Percentiles rank a stretch among this genome's conserved stretches.
Evolutionary conservation across 768 basidiomycete genomes (phyloP).

Genomic region (Xerocomellus amylosporus): DNA sequence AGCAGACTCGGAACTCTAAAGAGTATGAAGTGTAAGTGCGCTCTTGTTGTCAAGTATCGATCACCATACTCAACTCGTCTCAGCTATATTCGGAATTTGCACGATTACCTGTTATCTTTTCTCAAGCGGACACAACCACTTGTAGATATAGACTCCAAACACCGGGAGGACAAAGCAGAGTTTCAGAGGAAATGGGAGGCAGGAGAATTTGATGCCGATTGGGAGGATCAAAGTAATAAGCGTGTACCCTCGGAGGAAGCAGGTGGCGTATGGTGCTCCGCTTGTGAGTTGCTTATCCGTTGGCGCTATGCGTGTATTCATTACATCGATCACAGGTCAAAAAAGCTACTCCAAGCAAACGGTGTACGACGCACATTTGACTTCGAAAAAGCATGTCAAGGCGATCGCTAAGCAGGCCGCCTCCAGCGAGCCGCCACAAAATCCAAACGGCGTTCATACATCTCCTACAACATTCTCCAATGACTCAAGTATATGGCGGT

Average conservation of each 20-base stretch:
- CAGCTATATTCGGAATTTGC: constrained; percentile 82
- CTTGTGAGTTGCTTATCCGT: constrained; percentile 59
- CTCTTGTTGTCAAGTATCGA: constrained; percentile 1
- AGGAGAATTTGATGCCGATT: constrained; percentile 63
- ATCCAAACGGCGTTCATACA: constrained; percentile 33
- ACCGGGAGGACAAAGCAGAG: constrained; percentile 59
- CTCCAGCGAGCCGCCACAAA: constrained; percentile 34
- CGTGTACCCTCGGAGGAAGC: constrained; percentile 40
- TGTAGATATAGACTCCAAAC: constrained; percentile 66
- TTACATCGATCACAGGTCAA: constrained; percentile 58
- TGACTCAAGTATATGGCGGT: constrained; percentile 30
- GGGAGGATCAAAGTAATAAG: constrained; percentile 57
- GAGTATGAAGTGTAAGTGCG: constrained; percentile 76
- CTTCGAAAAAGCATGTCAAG: constrained; percentile 94
- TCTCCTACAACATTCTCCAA: constrained; percentile 35
- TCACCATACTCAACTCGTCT: constrained; percentile 7
- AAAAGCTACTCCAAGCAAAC: constrained; percentile 96
- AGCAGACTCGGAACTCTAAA: constrained; percentile 63
- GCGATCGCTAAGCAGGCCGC: constrained; percentile 71
- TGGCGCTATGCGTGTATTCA: neutral
- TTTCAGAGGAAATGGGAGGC: constrained; percentile 82
- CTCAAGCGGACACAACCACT: constrained; percentile 82
- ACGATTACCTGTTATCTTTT: constrained; percentile 85
- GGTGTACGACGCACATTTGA: constrained; percentile 94
- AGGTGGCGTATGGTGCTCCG: constrained; percentile 88